Evolutionary conservation across 768 basidiomycete species (phyloP).

Genomic region (Leccinum disarticulatum): DNA sequence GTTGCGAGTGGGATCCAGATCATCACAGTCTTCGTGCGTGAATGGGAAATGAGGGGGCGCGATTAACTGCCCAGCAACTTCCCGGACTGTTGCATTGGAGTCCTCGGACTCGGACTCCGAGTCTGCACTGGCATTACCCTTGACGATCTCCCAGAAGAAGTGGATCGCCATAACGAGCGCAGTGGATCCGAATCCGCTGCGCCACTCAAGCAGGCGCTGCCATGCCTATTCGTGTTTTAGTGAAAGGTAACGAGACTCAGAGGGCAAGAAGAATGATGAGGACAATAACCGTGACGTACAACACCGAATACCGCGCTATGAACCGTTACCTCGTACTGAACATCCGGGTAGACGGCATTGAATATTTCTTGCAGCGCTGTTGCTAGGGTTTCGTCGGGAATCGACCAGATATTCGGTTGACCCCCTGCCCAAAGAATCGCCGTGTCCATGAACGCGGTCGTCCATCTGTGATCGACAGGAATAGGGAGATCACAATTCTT

Average conservation of each 20-base stretch:
- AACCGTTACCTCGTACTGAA: background rate
- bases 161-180: background rate
- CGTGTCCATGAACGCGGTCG: background rate
- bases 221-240: constrained; percentile 1
- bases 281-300: background rate
- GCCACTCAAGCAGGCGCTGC: constrained; percentile 5
- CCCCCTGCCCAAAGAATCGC: constrained; percentile 4
- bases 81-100: background rate
- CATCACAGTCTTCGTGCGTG: constrained; percentile 1
- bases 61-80: background rate
- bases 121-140: background rate
- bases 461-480: background rate
- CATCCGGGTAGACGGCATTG: background rate
- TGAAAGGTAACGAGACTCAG: background rate
- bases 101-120: background rate
- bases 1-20: background rate
- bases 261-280: no score
- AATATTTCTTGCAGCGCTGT: constrained; percentile 5
- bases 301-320: constrained; percentile 1
- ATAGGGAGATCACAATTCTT: constrained; percentile 2
- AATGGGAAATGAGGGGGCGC: background rate
- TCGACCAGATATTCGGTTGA: constrained; percentile 1
- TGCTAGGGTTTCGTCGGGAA: background rate
- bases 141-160: constrained; percentile 2
- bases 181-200: constrained; percentile 1